Conservation (phyloP, 2,329 filamentous ascomycete genomes). For the Penicillium occitanis region DNA sequence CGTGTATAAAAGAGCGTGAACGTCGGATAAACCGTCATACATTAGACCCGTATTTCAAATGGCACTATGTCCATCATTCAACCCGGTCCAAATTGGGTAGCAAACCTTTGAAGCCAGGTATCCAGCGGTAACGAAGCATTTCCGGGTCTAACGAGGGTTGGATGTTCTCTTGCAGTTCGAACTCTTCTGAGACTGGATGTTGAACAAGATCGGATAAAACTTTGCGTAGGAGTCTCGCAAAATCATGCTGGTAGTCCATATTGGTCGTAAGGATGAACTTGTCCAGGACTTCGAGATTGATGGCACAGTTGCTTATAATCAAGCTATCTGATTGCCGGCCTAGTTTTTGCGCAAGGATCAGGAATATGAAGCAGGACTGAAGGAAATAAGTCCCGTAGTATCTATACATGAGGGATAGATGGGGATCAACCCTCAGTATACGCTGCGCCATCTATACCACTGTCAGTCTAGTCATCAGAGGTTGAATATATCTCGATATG, state of each 20-base stretch:
- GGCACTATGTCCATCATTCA: background rate
- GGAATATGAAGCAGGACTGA: slow-evolving; percentile 5
- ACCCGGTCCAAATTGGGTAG: background rate
- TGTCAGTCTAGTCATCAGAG: background rate
- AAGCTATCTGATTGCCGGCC: slow-evolving; percentile 6
- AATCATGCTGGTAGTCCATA: slow-evolving; percentile 10
- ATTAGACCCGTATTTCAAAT: background rate
- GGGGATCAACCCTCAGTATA: background rate
- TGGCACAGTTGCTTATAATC: slow-evolving; percentile 7
- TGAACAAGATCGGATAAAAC: background rate
- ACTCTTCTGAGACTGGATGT: background rate
- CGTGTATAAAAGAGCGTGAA: background rate
- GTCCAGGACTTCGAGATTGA: slow-evolving; percentile 8
- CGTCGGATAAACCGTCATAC: background rate
- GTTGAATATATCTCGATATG: background rate
- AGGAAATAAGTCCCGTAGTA: slow-evolving; percentile 9
- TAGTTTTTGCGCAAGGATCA: slow-evolving; percentile 1
- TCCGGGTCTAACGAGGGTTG: slow-evolving; percentile 1
- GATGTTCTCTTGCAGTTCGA: background rate
- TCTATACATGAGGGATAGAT: slow-evolving; percentile 10
- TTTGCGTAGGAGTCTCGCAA: slow-evolving; percentile 5
- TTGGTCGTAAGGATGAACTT: slow-evolving; percentile 8
- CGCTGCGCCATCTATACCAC: background rate
- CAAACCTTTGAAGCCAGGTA: background rate
- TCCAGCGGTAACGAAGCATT: slow-evolving; percentile 12